Conservation (phyloP, 2,329 filamentous ascomycete genomes). For the Botrytis medusae region DNA sequence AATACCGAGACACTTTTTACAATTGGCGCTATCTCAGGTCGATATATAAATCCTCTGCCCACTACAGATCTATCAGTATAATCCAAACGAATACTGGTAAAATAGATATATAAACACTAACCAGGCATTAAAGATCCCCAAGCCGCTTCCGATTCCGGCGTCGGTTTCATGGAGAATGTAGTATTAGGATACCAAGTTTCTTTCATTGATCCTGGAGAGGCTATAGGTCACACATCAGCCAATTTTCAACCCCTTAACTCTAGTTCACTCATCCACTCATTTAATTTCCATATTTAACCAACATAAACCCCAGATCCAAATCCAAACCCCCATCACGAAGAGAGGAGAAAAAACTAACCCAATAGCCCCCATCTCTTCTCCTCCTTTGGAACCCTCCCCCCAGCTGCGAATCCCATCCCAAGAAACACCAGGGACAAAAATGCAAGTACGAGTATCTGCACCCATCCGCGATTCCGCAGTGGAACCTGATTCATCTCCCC, state of each 20-base stretch:
- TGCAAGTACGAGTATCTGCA: background rate
- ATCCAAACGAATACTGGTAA: too few relatives aligned
- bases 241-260: background rate
- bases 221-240: constrained; percentile 1
- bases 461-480: background rate
- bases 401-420: background rate
- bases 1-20: constrained; percentile 23
- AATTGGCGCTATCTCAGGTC: constrained; percentile 6
- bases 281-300: background rate
- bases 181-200: constrained; percentile 22
- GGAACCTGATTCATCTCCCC: background rate
- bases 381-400: background rate
- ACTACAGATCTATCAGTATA: background rate
- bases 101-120: background rate
- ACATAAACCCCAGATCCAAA: too few relatives aligned
- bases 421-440: background rate
- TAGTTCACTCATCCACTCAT: background rate
- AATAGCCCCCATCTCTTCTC: background rate
- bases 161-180: constrained; percentile 17
- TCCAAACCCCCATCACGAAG: background rate
- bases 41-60: constrained; percentile 15
- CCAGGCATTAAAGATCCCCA: constrained; percentile 20
- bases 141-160: constrained; percentile 18
- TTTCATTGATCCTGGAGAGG: constrained; percentile 10
- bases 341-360: background rate